Percentiles rank a stretch among this genome's conserved stretches.
These are phyloP conservation scores for Trichoderma gracile DNA, from an alignment of 2,329 filamentous ascomycete species.

Conservation along the genomic window DNA sequence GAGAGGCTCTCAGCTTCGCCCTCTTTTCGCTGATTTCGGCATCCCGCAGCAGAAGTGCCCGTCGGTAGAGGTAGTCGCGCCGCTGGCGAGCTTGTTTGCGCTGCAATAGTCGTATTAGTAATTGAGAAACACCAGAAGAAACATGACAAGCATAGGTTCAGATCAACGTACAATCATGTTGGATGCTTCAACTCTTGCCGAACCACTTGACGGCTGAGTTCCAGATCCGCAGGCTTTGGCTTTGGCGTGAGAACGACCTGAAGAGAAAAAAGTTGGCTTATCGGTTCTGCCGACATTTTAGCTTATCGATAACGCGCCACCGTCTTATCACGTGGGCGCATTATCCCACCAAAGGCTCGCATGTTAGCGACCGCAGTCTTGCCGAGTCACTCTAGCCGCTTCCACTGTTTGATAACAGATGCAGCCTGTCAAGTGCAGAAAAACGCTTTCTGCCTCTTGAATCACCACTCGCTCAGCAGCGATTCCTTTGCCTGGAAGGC, in stretches of 20 bases:
- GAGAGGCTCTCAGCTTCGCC: constrained; percentile 78
- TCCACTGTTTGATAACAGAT: constrained; percentile 30
- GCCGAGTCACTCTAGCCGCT: constrained; percentile 20
- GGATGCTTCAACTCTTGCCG: constrained; percentile 1
- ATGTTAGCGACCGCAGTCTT: constrained; percentile 3
- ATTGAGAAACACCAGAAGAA: accelerated
- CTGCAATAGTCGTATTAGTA: constrained; percentile 28
- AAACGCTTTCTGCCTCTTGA: constrained; percentile 30
- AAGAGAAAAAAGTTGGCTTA: constrained; percentile 37
- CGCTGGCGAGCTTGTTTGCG: constrained; percentile 47
- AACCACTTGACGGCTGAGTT: background rate
- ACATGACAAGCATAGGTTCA: too few species aligned
- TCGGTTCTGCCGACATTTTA: constrained; percentile 32
- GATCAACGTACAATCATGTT: constrained; percentile 29
- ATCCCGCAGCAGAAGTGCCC: constrained; percentile 82
- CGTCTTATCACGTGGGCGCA: constrained; percentile 46
- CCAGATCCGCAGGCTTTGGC: background rate
- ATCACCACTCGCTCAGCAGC: background rate
- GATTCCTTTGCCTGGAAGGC: background rate
- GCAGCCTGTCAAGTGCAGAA: constrained; percentile 32
- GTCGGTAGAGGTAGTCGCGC: constrained; percentile 73
- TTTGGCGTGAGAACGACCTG: background rate
- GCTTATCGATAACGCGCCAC: constrained; percentile 35
- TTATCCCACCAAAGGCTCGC: constrained; percentile 41
- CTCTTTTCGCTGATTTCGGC: constrained; percentile 92